A percentile compares a stretch with the other conserved stretches of the same genome.
Conservation (phyloP, 2,329 filamentous ascomycete species). For the Fusarium kyushuense region DNA sequence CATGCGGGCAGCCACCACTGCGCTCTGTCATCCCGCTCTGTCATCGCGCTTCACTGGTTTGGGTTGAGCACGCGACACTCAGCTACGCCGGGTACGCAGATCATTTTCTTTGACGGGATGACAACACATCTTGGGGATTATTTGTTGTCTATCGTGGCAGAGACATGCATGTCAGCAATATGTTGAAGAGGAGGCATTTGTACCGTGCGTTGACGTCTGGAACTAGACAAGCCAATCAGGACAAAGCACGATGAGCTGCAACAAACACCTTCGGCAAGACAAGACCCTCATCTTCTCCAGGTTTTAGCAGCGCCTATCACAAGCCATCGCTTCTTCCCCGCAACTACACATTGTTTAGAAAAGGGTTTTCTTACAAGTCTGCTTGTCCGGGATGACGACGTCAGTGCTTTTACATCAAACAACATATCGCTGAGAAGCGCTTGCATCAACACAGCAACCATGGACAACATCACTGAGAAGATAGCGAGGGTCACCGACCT, state of each 20-base stretch:
- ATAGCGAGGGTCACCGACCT: conserved; percentile 13
- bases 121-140: neutral
- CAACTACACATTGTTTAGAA: too few relatives aligned
- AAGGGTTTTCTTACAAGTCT: neutral
- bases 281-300: too few relatives aligned
- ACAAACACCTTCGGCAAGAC: too few relatives aligned
- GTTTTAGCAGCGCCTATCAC: neutral
- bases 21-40: too few relatives aligned
- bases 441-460: neutral
- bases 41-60: neutral
- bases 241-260: too few relatives aligned
- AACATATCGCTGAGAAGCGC: neutral
- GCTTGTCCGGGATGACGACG: neutral
- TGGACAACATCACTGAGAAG: conserved; percentile 7
- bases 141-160: too few relatives aligned
- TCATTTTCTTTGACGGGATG: neutral
- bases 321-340: neutral
- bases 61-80: too few relatives aligned
- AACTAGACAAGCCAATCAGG: too few relatives aligned
- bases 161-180: conserved; percentile 6
- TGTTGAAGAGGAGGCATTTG: neutral
- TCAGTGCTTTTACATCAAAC: rapidly evolving
- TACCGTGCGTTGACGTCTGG: too few relatives aligned
- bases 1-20: neutral
- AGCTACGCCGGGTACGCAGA: neutral